Conservation (phyloP, 2,329 filamentous ascomycete genomes). For the Berkeleyomyces rouxiae region DNA sequence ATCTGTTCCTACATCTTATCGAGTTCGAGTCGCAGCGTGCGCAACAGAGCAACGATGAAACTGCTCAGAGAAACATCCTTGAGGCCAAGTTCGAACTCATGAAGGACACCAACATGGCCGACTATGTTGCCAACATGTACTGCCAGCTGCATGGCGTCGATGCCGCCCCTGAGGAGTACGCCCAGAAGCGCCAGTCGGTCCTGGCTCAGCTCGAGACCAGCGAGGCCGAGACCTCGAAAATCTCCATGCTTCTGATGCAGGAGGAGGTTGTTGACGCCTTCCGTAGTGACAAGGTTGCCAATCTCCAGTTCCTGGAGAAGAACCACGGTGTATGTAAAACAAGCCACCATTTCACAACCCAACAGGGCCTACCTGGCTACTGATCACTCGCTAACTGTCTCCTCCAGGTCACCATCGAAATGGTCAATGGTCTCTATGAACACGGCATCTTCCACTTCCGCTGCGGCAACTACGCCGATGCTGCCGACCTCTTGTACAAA, state of each 20-base stretch:
- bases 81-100: constrained; percentile 85
- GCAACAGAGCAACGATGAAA: constrained; percentile 49
- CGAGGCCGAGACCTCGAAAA: constrained; percentile 76
- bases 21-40: constrained; percentile 78
- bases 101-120: constrained; percentile 86
- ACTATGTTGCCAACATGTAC: constrained; percentile 87
- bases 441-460: constrained; percentile 97
- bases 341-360: neutral
- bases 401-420: constrained; percentile 70
- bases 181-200: constrained; percentile 77
- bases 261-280: constrained; percentile 83
- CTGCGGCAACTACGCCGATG: constrained; percentile 82
- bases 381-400: neutral
- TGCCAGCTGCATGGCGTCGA: constrained; percentile 71
- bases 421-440: constrained; percentile 91
- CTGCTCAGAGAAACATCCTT: constrained; percentile 50
- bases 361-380: neutral
- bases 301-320: constrained; percentile 95
- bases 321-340: constrained; percentile 61
- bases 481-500: constrained; percentile 86
- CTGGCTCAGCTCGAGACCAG: constrained; percentile 66
- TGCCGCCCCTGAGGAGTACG: constrained; percentile 68
- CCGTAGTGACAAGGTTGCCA: constrained; percentile 92
- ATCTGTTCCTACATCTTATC: constrained; percentile 90
- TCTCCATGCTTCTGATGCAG: constrained; percentile 69